These are phyloP conservation scores for Aspergillus neotritici DNA, from an alignment of 2,329 filamentous ascomycete species.

Conservation along the genomic window DNA sequence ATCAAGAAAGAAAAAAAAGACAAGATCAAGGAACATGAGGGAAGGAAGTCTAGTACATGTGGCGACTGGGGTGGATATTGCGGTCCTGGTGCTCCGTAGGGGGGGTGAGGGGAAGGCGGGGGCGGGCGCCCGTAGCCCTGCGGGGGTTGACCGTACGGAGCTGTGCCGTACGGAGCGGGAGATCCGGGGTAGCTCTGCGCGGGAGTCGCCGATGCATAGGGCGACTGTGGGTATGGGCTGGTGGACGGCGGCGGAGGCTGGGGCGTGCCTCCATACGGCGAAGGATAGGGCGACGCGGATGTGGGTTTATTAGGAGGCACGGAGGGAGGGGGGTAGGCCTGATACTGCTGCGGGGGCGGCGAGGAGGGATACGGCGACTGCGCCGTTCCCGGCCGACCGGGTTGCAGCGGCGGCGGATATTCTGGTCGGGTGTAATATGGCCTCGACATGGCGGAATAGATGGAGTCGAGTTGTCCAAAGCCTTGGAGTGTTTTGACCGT, in stretches of 20 bases:
- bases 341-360: slow-evolving; percentile 28
- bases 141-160: neutral
- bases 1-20: slow-evolving; percentile 5
- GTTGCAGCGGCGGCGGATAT: slow-evolving; percentile 31
- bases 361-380: slow-evolving; percentile 35
- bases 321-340: slow-evolving; percentile 32
- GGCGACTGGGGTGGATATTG: slow-evolving; percentile 32
- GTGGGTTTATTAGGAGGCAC: slow-evolving; percentile 26
- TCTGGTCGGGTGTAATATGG: slow-evolving; percentile 31
- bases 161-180: slow-evolving; percentile 15
- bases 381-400: slow-evolving; percentile 23
- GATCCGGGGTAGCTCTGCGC: slow-evolving; percentile 38
- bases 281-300: slow-evolving; percentile 20
- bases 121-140: slow-evolving; percentile 21
- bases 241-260: slow-evolving; percentile 18
- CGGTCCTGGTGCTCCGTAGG: slow-evolving; percentile 26
- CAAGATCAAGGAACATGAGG: slow-evolving; percentile 8
- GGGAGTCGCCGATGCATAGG: slow-evolving; percentile 27
- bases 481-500: slow-evolving; percentile 4
- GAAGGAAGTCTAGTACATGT: slow-evolving; percentile 28
- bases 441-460: slow-evolving; percentile 30
- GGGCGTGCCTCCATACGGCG: slow-evolving; percentile 25
- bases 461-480: slow-evolving; percentile 11
- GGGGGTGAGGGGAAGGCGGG: slow-evolving; percentile 34
- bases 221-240: slow-evolving; percentile 34